Conservation (phyloP, 495 filamentous ascomycete species). For the Sordaria brevicollis region DNA sequence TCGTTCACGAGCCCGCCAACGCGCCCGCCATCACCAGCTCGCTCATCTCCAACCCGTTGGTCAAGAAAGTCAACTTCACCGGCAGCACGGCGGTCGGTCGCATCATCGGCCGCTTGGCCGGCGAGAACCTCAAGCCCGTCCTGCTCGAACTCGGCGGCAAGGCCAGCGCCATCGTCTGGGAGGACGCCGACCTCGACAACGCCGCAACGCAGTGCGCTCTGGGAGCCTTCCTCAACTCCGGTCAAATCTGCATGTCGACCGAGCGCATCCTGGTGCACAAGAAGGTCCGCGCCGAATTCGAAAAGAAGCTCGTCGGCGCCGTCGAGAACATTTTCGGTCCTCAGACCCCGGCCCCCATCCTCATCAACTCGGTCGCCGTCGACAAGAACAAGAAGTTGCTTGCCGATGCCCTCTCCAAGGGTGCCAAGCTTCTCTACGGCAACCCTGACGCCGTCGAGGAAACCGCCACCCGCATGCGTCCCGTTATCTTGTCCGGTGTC, state of each 20-base stretch:
- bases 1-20: constrained; percentile 41
- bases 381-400: constrained; percentile 60
- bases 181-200: constrained; percentile 51
- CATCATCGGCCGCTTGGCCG: constrained; percentile 47
- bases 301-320: constrained; percentile 45
- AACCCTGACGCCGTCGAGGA: constrained; percentile 36
- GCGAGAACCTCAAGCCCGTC: constrained; percentile 56
- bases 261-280: constrained; percentile 80
- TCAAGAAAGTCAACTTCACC: constrained; percentile 62
- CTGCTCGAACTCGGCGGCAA: constrained; percentile 63
- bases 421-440: constrained; percentile 57
- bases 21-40: constrained; percentile 44
- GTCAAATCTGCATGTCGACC: constrained; percentile 89
- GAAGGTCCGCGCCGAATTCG: constrained; percentile 54
- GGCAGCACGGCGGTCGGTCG: constrained; percentile 49
- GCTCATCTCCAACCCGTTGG: constrained; percentile 43
- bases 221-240: constrained; percentile 49
- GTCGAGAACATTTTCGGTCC: constrained; percentile 40
- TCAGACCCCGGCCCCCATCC: constrained; percentile 40
- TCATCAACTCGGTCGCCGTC: constrained; percentile 52
- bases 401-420: constrained; percentile 54
- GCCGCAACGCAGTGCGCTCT: constrained; percentile 43
- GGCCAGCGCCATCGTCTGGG: constrained; percentile 51
- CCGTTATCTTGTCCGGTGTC: constrained; percentile 60
- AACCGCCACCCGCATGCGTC: constrained; percentile 50